These are phyloP conservation scores for Zymoseptoria passerinii DNA, from an alignment of 2,329 filamentous ascomycete species.

Conservation along the genomic window DNA sequence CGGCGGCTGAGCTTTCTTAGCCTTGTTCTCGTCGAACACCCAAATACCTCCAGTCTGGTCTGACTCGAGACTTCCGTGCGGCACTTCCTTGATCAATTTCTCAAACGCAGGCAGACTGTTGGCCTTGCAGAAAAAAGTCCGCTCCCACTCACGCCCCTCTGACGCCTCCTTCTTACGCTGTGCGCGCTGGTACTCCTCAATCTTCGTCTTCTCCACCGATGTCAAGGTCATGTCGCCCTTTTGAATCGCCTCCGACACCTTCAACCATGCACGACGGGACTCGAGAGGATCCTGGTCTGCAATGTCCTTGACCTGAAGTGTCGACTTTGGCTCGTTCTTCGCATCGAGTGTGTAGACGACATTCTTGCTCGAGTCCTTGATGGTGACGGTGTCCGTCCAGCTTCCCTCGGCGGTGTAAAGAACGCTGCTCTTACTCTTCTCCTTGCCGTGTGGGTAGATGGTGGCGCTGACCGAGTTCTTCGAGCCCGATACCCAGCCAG, in stretches of 20 bases:
- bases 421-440: slow-evolving; percentile 51
- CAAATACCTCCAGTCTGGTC: slow-evolving; percentile 64
- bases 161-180: slow-evolving; percentile 64
- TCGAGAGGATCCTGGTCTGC: slow-evolving; percentile 81
- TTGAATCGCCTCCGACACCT: slow-evolving; percentile 72
- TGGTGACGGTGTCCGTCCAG: slow-evolving; percentile 77
- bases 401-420: slow-evolving; percentile 79
- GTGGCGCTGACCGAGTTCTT: slow-evolving; percentile 81
- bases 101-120: slow-evolving; percentile 38
- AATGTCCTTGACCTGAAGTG: slow-evolving; percentile 62
- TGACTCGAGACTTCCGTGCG: slow-evolving; percentile 42
- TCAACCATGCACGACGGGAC: slow-evolving; percentile 77
- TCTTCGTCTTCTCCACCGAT: slow-evolving; percentile 71
- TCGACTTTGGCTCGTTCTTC: slow-evolving; percentile 46
- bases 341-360: slow-evolving; percentile 40
- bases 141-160: slow-evolving; percentile 70
- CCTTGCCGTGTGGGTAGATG: slow-evolving; percentile 61
- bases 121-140: slow-evolving; percentile 63
- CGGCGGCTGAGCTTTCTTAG: slow-evolving; percentile 27
- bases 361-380: slow-evolving; percentile 56
- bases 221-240: slow-evolving; percentile 78
- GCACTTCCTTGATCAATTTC: slow-evolving; percentile 40
- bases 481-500: slow-evolving; percentile 90
- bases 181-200: slow-evolving; percentile 80
- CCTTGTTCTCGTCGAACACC: slow-evolving; percentile 55